Evolutionary conservation across 768 basidiomycete species (phyloP), one percentile per base, ranked within the genome.

Genomic region (Leccinum incarnatum): DNA sequence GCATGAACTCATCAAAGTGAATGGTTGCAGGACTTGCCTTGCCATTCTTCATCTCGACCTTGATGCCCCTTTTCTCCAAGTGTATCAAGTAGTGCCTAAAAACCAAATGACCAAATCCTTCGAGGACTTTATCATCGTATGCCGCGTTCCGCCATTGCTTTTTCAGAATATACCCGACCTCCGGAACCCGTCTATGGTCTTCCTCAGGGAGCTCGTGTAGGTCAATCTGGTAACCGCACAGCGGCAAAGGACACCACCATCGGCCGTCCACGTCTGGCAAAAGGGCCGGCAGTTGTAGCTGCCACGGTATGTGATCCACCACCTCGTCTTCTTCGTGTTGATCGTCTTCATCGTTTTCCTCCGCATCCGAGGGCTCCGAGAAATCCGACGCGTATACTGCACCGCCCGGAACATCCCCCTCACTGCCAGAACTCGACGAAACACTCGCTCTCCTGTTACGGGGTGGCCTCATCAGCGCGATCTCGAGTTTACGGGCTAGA

Each of bases 341-440:
- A 8, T 67, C 53, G 42, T 71, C 70, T 49, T 78, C 75, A 46
- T 78, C 78, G 2, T 78, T 70, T n/a, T 71, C 76, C 6, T 78
- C 73, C 12, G 71, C 72, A 21, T 80, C 78, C 4, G 83, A 83
- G 7, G 69, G 65, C n/a, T 80, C 78, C 11, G 81, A 82, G 66
- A 86, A 87, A 64, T 87, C 85, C 0, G 81, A 76, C 65, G 82
- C 83, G 61, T 86, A 86, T 11, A 42, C 65, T 66, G 74, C 50
- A 65, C 51, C 54, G 14, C 51, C 54, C n/a, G 40, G 55, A 23
- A 40, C 37, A 12, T 50, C 62, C 23, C 17, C 58, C 1, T 74
- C 72, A 12, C 66, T 65, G 2, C 27, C 69, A 34, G 74, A 67
- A 14, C 34, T 60, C 2, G 70, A 69, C 9, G 62, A 62, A 37